Evolutionary conservation across 495 filamentous ascomycete genomes (phyloP).

Genomic region (Rhizodiscina lignyota): DNA sequence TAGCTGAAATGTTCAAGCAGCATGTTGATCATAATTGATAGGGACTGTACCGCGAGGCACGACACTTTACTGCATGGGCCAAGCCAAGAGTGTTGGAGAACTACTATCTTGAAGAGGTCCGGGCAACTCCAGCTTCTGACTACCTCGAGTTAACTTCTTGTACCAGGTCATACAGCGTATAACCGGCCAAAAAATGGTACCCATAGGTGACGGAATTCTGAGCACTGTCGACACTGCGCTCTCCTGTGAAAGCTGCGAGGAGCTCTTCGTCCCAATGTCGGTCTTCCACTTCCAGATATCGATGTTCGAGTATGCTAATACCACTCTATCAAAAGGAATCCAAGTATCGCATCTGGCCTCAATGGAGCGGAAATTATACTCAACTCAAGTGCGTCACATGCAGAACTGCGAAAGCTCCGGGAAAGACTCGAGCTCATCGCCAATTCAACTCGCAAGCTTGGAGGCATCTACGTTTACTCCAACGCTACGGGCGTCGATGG

Average conservation of each 20-base stretch:
- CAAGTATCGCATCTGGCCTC: slow-evolving; percentile 10
- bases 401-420: background rate
- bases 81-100: slow-evolving; percentile 45
- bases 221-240: slow-evolving; percentile 19
- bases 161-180: slow-evolving; percentile 62
- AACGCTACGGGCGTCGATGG: background rate
- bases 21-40: slow-evolving; percentile 25
- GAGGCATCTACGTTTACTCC: background rate
- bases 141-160: slow-evolving; percentile 42
- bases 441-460: background rate
- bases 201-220: slow-evolving; percentile 13
- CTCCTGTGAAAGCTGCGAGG: slow-evolving; percentile 19
- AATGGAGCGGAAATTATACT: background rate
- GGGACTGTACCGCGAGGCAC: background rate
- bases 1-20: slow-evolving; percentile 49
- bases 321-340: no score
- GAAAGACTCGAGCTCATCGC: background rate
- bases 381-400: background rate
- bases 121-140: slow-evolving; percentile 41
- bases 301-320: no score
- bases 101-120: slow-evolving; percentile 60
- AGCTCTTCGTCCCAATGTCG: slow-evolving; percentile 24
- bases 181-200: slow-evolving; percentile 58
- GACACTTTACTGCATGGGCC: slow-evolving; percentile 46
- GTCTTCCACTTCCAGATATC: no score